phyloP scores from a whole-genome alignment of 75 land plant species.

The Cunninghamia lanceolata region DNA sequence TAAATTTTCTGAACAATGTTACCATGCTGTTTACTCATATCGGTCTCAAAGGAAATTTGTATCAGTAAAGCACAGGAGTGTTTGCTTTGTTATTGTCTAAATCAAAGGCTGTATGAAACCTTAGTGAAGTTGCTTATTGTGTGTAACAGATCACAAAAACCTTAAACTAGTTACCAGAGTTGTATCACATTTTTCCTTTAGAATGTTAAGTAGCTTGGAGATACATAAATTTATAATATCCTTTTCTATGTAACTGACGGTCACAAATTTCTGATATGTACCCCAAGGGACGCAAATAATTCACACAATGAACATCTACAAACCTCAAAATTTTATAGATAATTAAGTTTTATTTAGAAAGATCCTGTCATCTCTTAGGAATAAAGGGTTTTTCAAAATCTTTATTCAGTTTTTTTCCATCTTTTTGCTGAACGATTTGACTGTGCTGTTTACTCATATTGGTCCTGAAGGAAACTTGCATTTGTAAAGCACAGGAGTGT shows the following conservation, averaged over 20 bases:
- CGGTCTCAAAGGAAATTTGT: background rate
- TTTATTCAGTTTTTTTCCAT: background rate
- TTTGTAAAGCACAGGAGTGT: background rate
- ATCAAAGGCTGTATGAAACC: background rate
- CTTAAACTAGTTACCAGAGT: conserved; percentile 44
- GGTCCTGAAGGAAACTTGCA: background rate
- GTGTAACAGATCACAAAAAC: conserved; percentile 79
- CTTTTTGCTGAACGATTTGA: background rate
- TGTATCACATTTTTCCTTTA: no score
- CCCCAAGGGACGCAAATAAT: background rate
- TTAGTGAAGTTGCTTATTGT: background rate
- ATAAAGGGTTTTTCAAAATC: background rate
- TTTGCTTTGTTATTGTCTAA: background rate
- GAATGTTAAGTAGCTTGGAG: no score
- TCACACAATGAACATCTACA: background rate
- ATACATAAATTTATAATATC: no score
- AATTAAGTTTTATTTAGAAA: background rate
- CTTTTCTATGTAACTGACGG: background rate
- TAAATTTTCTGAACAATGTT: background rate
- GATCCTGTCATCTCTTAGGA: background rate
- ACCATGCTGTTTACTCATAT: no score
- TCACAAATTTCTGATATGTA: background rate
- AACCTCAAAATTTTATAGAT: no score
- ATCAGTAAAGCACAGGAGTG: background rate
- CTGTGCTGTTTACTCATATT: background rate